Conservation (phyloP, 169 alveolate genomes). For the Plasmodium gonderi region DNA sequence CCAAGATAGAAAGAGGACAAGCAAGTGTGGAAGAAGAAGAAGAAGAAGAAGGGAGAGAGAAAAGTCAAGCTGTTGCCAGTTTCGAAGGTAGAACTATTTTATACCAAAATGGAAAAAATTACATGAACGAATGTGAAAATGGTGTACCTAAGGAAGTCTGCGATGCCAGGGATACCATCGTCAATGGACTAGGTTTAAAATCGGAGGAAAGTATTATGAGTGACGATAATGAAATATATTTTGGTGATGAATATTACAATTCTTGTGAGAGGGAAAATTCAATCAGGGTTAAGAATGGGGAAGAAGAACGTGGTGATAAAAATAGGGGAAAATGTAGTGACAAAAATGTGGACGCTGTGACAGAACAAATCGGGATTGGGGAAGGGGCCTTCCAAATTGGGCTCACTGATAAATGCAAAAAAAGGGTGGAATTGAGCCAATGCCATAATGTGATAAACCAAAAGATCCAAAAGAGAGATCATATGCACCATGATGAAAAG, state of each 20-base stretch:
- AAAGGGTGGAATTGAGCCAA: not conserved
- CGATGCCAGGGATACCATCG: not conserved
- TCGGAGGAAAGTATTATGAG: not conserved
- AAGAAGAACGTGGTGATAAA: no score
- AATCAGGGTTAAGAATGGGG: not conserved
- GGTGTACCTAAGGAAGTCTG: not conserved
- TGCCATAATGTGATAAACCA: not conserved
- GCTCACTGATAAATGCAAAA: not conserved
- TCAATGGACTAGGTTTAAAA: not conserved
- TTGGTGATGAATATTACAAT: slow-evolving; percentile 43
- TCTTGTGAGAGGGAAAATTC: not conserved
- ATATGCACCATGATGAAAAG: not conserved
- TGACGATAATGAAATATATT: slow-evolving; percentile 19
- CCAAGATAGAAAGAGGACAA: not conserved
- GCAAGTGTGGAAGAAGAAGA: not conserved
- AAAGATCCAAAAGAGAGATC: not conserved
- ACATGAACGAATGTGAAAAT: not conserved
- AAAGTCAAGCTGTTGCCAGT: not conserved
- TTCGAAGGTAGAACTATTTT: not conserved
- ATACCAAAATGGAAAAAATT: not conserved
- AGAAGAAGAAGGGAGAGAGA: not conserved
- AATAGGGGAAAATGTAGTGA: no score
- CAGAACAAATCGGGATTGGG: no score
- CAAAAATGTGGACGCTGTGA: no score
- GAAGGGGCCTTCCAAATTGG: not conserved